Evolutionary conservation across 805 yeast species (phyloP).

Genomic region (Saturnispora diversa): DNA sequence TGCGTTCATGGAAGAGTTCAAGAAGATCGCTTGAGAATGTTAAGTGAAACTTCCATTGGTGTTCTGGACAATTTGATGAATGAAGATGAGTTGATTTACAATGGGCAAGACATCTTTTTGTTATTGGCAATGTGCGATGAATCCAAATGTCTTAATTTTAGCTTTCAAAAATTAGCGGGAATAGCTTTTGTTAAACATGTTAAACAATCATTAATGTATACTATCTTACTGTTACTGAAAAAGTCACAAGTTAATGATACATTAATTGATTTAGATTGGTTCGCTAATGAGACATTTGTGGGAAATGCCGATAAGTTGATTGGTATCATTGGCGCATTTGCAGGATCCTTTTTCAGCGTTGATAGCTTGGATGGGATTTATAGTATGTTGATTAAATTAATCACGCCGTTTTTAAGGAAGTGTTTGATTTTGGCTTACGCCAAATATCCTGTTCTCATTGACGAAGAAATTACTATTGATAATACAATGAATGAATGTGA

Average conservation of each 20-base stretch:
- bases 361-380: conserved; percentile 37
- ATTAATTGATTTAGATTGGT: conserved; percentile 1
- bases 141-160: conserved; percentile 36
- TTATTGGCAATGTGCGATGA: conserved; percentile 42
- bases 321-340: conserved; percentile 18
- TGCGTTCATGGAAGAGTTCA: conserved; percentile 18
- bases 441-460: conserved; percentile 11
- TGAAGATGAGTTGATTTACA: conserved; percentile 29
- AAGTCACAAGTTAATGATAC: conserved; percentile 3
- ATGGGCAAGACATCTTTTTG: conserved; percentile 45
- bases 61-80: conserved; percentile 50
- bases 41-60: conserved; percentile 27
- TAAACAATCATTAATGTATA: conserved; percentile 36
- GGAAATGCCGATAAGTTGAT: conserved; percentile 14
- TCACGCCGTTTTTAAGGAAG: conserved; percentile 59
- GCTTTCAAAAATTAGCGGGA: conserved; percentile 40
- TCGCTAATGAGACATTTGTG: conserved; percentile 4
- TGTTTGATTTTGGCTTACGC: conserved; percentile 45
- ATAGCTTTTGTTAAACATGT: conserved; percentile 45
- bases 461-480: conserved; percentile 8
- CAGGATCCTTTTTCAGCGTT: conserved; percentile 19
- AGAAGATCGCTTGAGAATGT: conserved; percentile 20
- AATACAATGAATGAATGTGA: conserved; percentile 41
- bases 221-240: conserved; percentile 16
- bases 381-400: conserved; percentile 46